Base-by-base conservation (phyloP, 208 protist species). In the Naegleria fowleri region DNA sequence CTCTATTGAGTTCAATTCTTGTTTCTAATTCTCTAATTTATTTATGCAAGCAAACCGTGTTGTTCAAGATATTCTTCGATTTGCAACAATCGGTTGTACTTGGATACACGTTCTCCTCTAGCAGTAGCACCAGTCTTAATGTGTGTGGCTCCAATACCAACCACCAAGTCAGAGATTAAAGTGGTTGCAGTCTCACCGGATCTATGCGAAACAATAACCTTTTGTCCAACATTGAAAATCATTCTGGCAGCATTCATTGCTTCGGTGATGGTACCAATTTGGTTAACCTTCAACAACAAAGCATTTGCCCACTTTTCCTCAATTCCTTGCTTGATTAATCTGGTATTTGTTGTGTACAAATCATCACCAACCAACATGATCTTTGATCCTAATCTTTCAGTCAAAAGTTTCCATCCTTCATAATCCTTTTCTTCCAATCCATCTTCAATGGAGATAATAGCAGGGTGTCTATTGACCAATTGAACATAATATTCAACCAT, bases 81-180 rank as follows among this genome's bases (percentile, higher is more conserved):
- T 88, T 88, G 84, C n/a, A 88, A 88, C 39, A 88, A 39, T 67
- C 86, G 39, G 29, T 99, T 99, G 96, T 99, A 99, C 95, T 99
- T 99, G 76, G 98, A 97, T 0, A 98, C 96, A 92, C 98, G 96
- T 95, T 99, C 98, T 58, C 96, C 97, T 90, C 98, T 94, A 94
- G 97, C 99, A 40, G 98, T 98, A n/a, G 99, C 98, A 91, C 99
- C 99, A 55, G 98, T 99, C 96, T 99, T 99, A 95, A 99, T 99
- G 93, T 99, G 97, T 43, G 97, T 97, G 83, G 95, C 96, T 87
- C 97, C 97, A 48, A 99, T 95, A 83, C 96, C 99, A 76, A 99
- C 98, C 75, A 97, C 97, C 48, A 99, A 96, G 93, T 99, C 98
- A 36, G 99, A 97, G 91, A 99, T 99, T 93, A 99, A 99, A 16